A percentile compares a stretch with the other conserved stretches of the same genome.
These are phyloP conservation scores for Nannizziopsis arthrosporioides DNA, from an alignment of 2,329 filamentous ascomycete genomes.

Conservation along the genomic window DNA sequence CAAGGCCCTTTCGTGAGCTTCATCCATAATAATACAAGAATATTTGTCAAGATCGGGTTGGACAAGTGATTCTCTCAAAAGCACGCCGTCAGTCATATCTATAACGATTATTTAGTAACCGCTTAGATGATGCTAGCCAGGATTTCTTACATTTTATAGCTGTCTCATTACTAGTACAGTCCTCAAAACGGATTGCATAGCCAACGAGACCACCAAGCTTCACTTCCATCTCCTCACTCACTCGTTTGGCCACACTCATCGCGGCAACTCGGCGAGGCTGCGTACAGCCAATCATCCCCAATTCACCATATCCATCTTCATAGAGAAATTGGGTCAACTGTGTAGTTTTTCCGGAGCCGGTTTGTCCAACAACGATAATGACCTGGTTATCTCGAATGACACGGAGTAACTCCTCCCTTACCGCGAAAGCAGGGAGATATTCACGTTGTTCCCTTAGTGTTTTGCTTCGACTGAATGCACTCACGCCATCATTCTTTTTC, in stretches of 20 bases:
- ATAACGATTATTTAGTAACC: conserved; percentile 12
- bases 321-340: conserved; percentile 92
- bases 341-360: conserved; percentile 93
- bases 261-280: conserved; percentile 92
- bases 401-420: conserved; percentile 79
- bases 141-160: conserved; percentile 62
- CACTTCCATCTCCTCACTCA: conserved; percentile 96
- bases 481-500: conserved; percentile 76
- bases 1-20: conserved; percentile 89
- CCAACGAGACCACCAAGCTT: conserved; percentile 77
- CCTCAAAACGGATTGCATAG: conserved; percentile 96
- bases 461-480: conserved; percentile 87
- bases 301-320: conserved; percentile 83
- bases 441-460: conserved; percentile 82
- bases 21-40: conserved; percentile 98
- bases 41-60: conserved; percentile 91
- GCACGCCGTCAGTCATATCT: conserved; percentile 92
- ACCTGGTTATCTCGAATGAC: conserved; percentile 97
- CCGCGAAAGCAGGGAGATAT: conserved; percentile 88
- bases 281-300: conserved; percentile 89
- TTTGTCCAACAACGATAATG: conserved; percentile 91
- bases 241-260: conserved; percentile 97
- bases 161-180: conserved; percentile 91
- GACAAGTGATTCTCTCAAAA: conserved; percentile 83
- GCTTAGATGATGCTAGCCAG: conserved; percentile 11